A percentile compares a stretch with the other conserved stretches of the same genome.
phyloP scores from a whole-genome alignment of 2,329 filamentous ascomycete genomes.

The Sphaerulina musiva region DNA sequence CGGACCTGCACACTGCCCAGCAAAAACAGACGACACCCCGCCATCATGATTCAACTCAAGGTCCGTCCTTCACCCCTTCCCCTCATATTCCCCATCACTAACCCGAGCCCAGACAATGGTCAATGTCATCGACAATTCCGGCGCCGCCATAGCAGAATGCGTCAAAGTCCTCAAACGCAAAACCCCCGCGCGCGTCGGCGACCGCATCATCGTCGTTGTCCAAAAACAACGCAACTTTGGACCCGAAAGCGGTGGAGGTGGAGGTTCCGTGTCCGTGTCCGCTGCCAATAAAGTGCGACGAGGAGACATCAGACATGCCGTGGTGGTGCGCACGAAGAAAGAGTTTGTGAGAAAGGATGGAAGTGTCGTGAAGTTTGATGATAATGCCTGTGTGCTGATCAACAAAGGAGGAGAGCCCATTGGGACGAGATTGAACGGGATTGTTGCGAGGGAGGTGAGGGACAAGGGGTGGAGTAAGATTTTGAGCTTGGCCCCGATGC shows the following conservation, averaged over 20 bases:
- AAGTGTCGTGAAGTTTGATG: conserved; percentile 85
- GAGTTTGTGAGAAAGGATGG: conserved; percentile 82
- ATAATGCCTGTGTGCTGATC: conserved; percentile 95
- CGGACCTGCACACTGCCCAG: no score
- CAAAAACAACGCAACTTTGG: conserved; percentile 85
- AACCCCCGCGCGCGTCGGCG: conserved; percentile 79
- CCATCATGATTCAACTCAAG: conserved; percentile 68
- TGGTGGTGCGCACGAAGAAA: conserved; percentile 87
- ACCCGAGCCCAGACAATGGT: conserved; percentile 69
- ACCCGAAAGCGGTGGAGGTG: conserved; percentile 59
- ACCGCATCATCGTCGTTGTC: conserved; percentile 94
- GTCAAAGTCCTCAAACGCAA: conserved; percentile 89
- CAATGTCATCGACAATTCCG: conserved; percentile 99
- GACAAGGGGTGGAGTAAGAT: conserved; percentile 98
- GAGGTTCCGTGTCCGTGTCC: conserved; percentile 63
- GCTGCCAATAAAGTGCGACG: conserved; percentile 89
- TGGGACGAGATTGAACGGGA: conserved; percentile 79
- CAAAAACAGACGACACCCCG: not conserved
- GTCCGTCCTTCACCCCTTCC: conserved; percentile 15
- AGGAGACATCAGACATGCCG: conserved; percentile 92
- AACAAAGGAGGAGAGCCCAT: conserved; percentile 96
- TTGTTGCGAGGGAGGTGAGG: conserved; percentile 83
- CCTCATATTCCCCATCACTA: not conserved
- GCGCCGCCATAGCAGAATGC: conserved; percentile 94
- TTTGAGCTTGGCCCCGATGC: conserved; percentile 82